A percentile compares a stretch with the other conserved stretches of the same genome.
phyloP scores from a whole-genome alignment of 2,329 filamentous ascomycete genomes.

The Penicillium sp. region DNA sequence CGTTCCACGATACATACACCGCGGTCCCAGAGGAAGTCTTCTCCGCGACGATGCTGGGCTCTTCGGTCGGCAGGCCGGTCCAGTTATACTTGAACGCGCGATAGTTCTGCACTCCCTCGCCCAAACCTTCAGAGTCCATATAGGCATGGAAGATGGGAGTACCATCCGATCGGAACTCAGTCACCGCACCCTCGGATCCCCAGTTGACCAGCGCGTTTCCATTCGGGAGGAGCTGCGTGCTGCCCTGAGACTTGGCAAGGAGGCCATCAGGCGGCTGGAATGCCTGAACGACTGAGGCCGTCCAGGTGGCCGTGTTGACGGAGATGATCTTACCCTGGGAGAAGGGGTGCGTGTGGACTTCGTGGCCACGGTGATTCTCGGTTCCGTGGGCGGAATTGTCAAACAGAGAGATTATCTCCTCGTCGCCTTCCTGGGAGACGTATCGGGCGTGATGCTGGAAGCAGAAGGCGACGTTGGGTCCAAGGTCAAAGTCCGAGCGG shows the following conservation, averaged over 20 bases:
- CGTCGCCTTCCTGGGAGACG: conserved; percentile 48
- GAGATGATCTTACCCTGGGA: conserved; percentile 52
- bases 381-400: conserved; percentile 57
- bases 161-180: conserved; percentile 37
- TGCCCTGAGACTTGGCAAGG: conserved; percentile 56
- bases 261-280: conserved; percentile 56
- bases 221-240: conserved; percentile 58
- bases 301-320: conserved; percentile 50
- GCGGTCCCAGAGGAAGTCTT: conserved; percentile 35
- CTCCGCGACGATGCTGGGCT: conserved; percentile 43
- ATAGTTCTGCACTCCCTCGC: conserved; percentile 44
- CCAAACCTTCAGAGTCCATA: conserved; percentile 49
- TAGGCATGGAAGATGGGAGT: conserved; percentile 45
- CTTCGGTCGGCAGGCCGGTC: conserved; percentile 42
- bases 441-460: conserved; percentile 58
- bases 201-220: conserved; percentile 62
- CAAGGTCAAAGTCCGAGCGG: conserved; percentile 49
- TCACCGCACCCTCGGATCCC: conserved; percentile 55
- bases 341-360: conserved; percentile 45
- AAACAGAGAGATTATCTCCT: conserved; percentile 58
- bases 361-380: conserved; percentile 35
- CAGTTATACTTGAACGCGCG: conserved; percentile 46
- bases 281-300: conserved; percentile 51
- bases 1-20: conserved; percentile 62
- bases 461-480: conserved; percentile 51